A percentile compares a stretch with the other conserved stretches of the same genome.
phyloP scores from a whole-genome alignment of 768 basidiomycete genomes.

The Hemileccinum rubropunctum region DNA sequence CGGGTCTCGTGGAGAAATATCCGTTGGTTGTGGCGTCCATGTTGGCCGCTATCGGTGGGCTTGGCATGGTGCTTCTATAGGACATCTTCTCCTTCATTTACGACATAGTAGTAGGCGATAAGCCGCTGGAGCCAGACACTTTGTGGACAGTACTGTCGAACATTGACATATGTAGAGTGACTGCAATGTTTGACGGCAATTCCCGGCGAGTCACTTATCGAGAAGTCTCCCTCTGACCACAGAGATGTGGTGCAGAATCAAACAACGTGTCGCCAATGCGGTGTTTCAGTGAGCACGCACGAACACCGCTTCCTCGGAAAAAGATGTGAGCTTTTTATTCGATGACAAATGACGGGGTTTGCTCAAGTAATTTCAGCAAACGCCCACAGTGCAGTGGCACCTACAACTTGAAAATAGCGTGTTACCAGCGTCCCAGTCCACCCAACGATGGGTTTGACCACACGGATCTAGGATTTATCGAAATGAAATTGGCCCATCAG shows the following conservation, averaged over 20 bases:
- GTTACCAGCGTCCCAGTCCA: too few species aligned
- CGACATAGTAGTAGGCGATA: too few species aligned
- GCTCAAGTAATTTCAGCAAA: background rate
- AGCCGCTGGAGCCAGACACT: too few species aligned
- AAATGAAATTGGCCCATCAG: background rate
- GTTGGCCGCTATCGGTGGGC: constrained; percentile 10
- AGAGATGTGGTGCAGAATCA: background rate
- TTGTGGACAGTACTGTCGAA: background rate
- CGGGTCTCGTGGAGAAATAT: background rate
- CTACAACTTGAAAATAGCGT: too few species aligned
- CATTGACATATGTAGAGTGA: too few species aligned
- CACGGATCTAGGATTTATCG: too few species aligned
- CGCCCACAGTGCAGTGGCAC: too few species aligned
- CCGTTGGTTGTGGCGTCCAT: constrained; percentile 8
- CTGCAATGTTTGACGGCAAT: background rate
- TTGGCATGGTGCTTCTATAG: constrained; percentile 15
- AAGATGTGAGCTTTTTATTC: background rate
- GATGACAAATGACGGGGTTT: background rate
- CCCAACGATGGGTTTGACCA: too few species aligned
- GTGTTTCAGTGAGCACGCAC: background rate
- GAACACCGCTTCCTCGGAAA: background rate
- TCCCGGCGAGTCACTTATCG: background rate
- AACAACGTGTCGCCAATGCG: constrained; percentile 3
- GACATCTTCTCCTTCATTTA: background rate
- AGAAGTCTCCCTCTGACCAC: background rate